These are phyloP conservation scores for Trichophyton rubrum DNA, from an alignment of 2,329 filamentous ascomycete genomes.

Conservation along the genomic window DNA sequence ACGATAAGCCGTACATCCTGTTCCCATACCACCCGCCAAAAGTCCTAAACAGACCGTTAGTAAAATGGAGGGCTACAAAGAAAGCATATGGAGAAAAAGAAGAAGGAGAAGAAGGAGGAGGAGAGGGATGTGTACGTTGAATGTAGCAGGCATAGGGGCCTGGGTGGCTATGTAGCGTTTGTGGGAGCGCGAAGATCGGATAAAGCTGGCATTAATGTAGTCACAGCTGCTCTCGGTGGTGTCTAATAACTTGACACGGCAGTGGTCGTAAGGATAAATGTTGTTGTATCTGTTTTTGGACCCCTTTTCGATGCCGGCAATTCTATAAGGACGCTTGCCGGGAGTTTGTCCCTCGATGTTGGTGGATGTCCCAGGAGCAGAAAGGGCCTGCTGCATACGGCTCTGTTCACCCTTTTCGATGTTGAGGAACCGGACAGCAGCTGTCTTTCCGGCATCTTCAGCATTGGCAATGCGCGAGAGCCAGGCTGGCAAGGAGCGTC, in stretches of 20 bases:
- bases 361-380: slow-evolving; percentile 39
- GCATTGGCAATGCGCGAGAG: slow-evolving; percentile 54
- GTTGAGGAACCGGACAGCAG: slow-evolving; percentile 69
- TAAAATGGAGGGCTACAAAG: neutral
- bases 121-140: slow-evolving; percentile 53
- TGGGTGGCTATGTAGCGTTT: slow-evolving; percentile 95
- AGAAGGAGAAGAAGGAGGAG: too few relatives aligned
- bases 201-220: slow-evolving; percentile 87
- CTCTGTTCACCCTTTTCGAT: slow-evolving; percentile 79
- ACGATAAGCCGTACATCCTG: slow-evolving; percentile 90
- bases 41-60: slow-evolving; percentile 52
- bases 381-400: slow-evolving; percentile 77
- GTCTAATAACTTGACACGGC: slow-evolving; percentile 65
- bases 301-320: slow-evolving; percentile 89
- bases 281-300: slow-evolving; percentile 96
- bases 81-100: too few relatives aligned
- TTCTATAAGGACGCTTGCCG: slow-evolving; percentile 44
- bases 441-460: slow-evolving; percentile 61
- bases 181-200: slow-evolving; percentile 67
- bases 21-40: slow-evolving; percentile 97
- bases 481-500: slow-evolving; percentile 59
- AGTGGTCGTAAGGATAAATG: slow-evolving; percentile 91
- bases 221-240: slow-evolving; percentile 61
- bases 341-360: slow-evolving; percentile 21
- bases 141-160: slow-evolving; percentile 82